Conservation (phyloP, 441 rosid species). For the Corymbia calophylla region DNA sequence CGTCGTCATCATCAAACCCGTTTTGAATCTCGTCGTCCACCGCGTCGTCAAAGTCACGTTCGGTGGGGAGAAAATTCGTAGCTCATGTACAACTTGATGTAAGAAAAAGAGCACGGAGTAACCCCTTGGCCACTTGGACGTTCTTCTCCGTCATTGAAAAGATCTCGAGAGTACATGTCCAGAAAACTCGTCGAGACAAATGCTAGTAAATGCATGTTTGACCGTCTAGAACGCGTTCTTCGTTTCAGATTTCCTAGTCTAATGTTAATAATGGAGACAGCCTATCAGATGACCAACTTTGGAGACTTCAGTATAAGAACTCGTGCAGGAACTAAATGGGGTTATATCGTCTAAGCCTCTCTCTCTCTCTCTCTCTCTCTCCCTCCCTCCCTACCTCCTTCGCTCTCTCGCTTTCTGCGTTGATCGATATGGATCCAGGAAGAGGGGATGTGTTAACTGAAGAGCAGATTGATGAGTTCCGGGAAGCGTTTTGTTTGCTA, state of each 20-base stretch:
- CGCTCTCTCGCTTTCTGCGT: background rate
- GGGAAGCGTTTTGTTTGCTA: conserved; percentile 52
- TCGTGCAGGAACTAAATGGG: background rate
- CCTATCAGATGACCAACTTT: background rate
- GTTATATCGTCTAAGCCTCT: background rate
- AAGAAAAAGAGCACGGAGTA: background rate
- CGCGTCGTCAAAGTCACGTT: background rate
- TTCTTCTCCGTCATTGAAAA: background rate
- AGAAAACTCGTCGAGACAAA: background rate
- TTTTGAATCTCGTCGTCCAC: background rate
- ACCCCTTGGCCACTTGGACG: background rate
- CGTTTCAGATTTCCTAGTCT: background rate
- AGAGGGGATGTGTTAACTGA: conserved; percentile 32
- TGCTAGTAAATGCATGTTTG: background rate
- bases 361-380: background rate
- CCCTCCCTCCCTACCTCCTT: background rate
- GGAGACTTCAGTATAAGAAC: background rate
- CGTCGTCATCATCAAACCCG: background rate
- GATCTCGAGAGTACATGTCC: background rate
- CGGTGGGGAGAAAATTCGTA: background rate
- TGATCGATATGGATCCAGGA: background rate
- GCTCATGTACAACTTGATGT: background rate
- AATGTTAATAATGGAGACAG: background rate
- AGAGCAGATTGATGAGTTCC: conserved; percentile 49
- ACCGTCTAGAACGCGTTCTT: background rate